Evolutionary conservation across 495 filamentous ascomycete species (phyloP).

Genomic region (Chaetomium cochliodes): DNA sequence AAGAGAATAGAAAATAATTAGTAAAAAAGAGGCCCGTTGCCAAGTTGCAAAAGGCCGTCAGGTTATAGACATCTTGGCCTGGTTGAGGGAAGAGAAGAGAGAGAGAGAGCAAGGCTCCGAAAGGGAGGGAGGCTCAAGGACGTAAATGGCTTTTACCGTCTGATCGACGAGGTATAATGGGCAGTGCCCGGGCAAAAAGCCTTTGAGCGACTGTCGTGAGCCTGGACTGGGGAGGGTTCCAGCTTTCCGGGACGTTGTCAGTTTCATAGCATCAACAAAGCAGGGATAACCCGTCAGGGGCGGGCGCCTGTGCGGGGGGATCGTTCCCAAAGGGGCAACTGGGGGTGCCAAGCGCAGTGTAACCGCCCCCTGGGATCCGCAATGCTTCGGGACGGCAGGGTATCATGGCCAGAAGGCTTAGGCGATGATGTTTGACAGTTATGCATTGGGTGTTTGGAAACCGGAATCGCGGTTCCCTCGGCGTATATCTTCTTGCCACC

Average conservation of each 20-base stretch:
- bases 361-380: slow-evolving; percentile 12
- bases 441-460: slow-evolving; percentile 10
- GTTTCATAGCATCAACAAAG: slow-evolving; percentile 8
- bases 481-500: slow-evolving; percentile 14
- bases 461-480: slow-evolving; percentile 5
- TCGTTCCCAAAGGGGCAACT: slow-evolving; percentile 10
- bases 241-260: slow-evolving; percentile 10
- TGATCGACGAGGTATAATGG: slow-evolving; percentile 14
- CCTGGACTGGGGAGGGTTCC: not conserved
- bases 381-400: not conserved
- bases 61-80: slow-evolving; percentile 6
- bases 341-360: slow-evolving; percentile 7
- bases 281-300: slow-evolving; percentile 5
- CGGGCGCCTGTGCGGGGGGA: not conserved
- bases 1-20: slow-evolving; percentile 16
- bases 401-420: not conserved
- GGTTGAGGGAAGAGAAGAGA: not conserved
- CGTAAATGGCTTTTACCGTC: not conserved
- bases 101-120: not conserved
- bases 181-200: not conserved
- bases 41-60: slow-evolving; percentile 14
- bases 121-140: not conserved
- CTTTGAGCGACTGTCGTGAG: not conserved
- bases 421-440: not conserved
- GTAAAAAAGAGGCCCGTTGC: slow-evolving; percentile 10